phyloP scores from a whole-genome alignment of 2,329 filamentous ascomycete genomes.

The Sarocladiaceae sp. region DNA sequence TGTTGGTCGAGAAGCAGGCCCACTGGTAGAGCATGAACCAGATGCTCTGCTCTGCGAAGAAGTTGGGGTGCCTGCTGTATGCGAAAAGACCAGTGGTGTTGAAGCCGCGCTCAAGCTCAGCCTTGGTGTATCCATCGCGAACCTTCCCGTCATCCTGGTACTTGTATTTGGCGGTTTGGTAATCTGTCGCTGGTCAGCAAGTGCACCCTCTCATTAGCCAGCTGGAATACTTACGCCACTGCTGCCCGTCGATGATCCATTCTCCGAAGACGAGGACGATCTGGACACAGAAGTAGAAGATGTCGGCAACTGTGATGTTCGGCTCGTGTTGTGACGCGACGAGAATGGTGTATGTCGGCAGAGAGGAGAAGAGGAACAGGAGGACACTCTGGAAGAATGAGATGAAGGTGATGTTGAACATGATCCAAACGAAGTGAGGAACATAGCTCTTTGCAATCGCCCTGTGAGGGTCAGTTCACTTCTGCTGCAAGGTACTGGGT shows the following conservation, averaged over 20 bases:
- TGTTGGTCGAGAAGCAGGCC: slow-evolving; percentile 68
- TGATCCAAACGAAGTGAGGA: slow-evolving; percentile 61
- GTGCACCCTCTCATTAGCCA: neutral
- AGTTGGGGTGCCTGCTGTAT: slow-evolving; percentile 90
- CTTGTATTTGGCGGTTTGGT: slow-evolving; percentile 70
- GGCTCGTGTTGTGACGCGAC: slow-evolving; percentile 60
- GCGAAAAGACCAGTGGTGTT: slow-evolving; percentile 78
- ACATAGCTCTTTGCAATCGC: slow-evolving; percentile 63
- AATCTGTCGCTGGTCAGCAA: slow-evolving; percentile 42
- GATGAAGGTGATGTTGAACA: slow-evolving; percentile 89
- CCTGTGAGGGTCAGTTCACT: slow-evolving; percentile 37
- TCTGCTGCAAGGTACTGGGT: neutral
- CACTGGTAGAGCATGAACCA: slow-evolving; percentile 88
- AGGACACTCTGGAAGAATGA: slow-evolving; percentile 76
- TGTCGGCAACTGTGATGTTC: slow-evolving; percentile 37
- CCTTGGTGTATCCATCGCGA: slow-evolving; percentile 55
- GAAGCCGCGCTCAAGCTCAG: slow-evolving; percentile 86
- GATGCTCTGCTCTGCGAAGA: slow-evolving; percentile 82
- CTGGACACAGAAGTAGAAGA: slow-evolving; percentile 39
- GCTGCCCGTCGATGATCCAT: slow-evolving; percentile 82
- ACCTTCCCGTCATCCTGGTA: slow-evolving; percentile 71
- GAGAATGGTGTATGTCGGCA: slow-evolving; percentile 77
- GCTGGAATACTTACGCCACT: slow-evolving; percentile 60
- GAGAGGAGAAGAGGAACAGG: slow-evolving; percentile 67
- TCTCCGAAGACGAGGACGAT: slow-evolving; percentile 56